Conservation (phyloP, 306 rosid genomes). For the Datisca glomerata region DNA sequence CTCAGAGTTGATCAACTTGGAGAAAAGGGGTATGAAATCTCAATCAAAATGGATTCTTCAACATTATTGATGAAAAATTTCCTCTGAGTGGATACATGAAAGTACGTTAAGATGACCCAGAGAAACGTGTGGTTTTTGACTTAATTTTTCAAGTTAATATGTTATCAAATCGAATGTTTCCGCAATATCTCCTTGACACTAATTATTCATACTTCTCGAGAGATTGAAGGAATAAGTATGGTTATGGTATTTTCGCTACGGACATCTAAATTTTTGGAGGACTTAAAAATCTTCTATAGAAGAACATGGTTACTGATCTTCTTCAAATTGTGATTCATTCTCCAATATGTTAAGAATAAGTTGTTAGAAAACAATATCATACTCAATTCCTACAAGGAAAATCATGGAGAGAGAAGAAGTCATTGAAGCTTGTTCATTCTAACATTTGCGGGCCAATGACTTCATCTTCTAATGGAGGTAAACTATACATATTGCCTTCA, state of each 20-base stretch:
- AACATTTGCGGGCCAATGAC: background rate
- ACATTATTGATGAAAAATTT: no score
- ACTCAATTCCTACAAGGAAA: no score
- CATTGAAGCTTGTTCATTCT: background rate
- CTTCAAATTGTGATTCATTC: no score
- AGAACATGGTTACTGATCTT: background rate
- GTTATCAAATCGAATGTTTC: background rate
- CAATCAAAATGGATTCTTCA: no score
- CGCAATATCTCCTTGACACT: background rate
- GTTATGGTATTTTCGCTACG: background rate
- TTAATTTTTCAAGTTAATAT: background rate
- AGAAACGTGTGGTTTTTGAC: no score
- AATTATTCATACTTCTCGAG: background rate
- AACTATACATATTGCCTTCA: background rate
- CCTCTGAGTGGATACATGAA: no score
- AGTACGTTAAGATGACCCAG: no score
- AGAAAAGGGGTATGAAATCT: no score
- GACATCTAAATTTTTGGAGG: background rate
- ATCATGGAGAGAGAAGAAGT: background rate
- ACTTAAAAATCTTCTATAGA: background rate
- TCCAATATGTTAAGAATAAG: no score
- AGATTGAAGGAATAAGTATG: no score
- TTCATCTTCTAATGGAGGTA: background rate
- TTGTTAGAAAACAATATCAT: no score
- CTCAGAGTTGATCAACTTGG: no score